Percentiles rank a stretch among this genome's conserved stretches.
phyloP scores from a whole-genome alignment of 2,329 filamentous ascomycete species.

The Coleophoma cylindrospora region DNA sequence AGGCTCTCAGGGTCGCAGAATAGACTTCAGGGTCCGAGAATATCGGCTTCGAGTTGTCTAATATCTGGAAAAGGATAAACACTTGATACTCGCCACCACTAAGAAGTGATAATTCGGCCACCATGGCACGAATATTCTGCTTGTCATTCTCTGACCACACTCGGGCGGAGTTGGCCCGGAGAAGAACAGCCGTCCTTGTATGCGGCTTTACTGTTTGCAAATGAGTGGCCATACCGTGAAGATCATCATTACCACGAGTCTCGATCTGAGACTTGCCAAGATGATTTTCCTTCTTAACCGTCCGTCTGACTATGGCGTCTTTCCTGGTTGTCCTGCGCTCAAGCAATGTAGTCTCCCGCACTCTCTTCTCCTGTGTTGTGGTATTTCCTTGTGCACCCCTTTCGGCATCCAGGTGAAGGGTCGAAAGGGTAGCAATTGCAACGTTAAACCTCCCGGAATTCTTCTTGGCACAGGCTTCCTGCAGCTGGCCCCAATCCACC shows the following conservation, averaged over 20 bases:
- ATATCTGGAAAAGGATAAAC: slow-evolving; percentile 75
- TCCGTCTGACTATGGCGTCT: slow-evolving; percentile 1
- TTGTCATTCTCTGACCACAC: slow-evolving; percentile 74
- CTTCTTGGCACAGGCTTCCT: slow-evolving; percentile 52
- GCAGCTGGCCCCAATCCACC: slow-evolving; percentile 67
- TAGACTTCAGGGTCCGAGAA: slow-evolving; percentile 57
- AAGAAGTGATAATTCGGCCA: slow-evolving; percentile 70
- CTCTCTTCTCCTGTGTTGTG: neutral
- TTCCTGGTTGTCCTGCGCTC: neutral
- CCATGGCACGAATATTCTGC: slow-evolving; percentile 71
- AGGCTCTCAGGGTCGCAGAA: slow-evolving; percentile 51
- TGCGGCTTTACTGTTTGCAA: slow-evolving; percentile 25
- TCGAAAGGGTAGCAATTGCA: slow-evolving; percentile 22
- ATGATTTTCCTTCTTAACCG: slow-evolving; percentile 1
- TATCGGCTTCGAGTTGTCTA: slow-evolving; percentile 52
- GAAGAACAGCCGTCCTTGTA: slow-evolving; percentile 64
- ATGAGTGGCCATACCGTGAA: neutral
- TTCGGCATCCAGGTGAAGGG: neutral
- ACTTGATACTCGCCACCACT: slow-evolving; percentile 79
- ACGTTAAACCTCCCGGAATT: slow-evolving; percentile 9
- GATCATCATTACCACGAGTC: slow-evolving; percentile 10
- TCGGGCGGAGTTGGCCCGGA: slow-evolving; percentile 73
- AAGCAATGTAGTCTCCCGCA: slow-evolving; percentile 2
- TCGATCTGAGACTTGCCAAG: neutral
- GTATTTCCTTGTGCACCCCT: neutral